Base-by-base conservation (phyloP, 495 filamentous ascomycete genomes). In the Aspergillus ellipticus region DNA sequence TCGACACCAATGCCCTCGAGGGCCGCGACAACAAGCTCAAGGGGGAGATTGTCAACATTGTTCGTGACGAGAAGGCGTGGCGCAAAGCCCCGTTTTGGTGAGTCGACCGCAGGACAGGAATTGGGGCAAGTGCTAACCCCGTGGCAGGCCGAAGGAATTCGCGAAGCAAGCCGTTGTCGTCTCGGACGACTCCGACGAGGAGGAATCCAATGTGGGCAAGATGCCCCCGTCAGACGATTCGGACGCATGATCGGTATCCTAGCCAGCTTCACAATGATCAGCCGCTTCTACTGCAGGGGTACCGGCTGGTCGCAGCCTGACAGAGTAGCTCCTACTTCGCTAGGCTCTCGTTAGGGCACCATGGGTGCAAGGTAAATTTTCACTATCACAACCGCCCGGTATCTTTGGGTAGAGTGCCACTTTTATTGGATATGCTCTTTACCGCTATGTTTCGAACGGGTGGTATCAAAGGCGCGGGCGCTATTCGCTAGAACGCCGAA, bases 21-120 rank as follows among this genome's bases (percentile, higher is more conserved):
- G 81, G 79, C n/a, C 78, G 86, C 48, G 82, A 85, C 24, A 93
- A 90, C 62, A 92, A 89, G 73, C 79, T 96, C 8, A 78, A 81
- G 46, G 94, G 92, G 15, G 89, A 96, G 71, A 96, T 98, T 65
- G 79, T 95, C 62, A 96, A 96, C 66, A 84, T 98, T 10, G 91
- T 98, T 37, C 75, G 88, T 46, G 89, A 96, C 65, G 94, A 97
- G 74, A 94, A 89, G 74, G 77, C 76, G 31, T 98, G 94, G 94
- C 84, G 92, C 57, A 95, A 93, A 73, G 83, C 87, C 73, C 64
- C 74, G n/a, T 98, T 91, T 65, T 97, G 94, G 94, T 95, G 63
- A 62, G 81, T 73, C 39, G 45, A 33, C 39, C 11, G 6, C 20
- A 7, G 11, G 35, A 31, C 29, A 42, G 11, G 11, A 50, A 24